These are phyloP conservation scores for Zea mays DNA, from an alignment of 176 grass and related monocot species.

Conservation along the genomic window Zm-B73-REFERENCE-NAM-5.0 NC_050100.1:208550001-208550500, in stretches of 20 bases:
- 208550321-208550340: not conserved
- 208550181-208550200: not conserved
- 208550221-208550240: not conserved
- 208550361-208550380: not conserved
- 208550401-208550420: not conserved
- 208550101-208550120: not conserved
- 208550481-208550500: slow-evolving; percentile 9
- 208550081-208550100: not conserved
- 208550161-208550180: not conserved
- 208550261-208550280: too few species aligned
- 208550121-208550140: not conserved
- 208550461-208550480: slow-evolving; percentile 18
- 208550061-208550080: not conserved
- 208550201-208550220: not conserved
- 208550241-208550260: too few species aligned
- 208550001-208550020: slow-evolving; percentile 27
- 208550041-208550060: not conserved
- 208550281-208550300: too few species aligned
- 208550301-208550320: too few species aligned
- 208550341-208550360: not conserved
- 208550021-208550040: slow-evolving; percentile 7
- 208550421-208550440: not conserved
- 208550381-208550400: not conserved
- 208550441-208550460: not conserved
- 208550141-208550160: not conserved